phyloP scores from a whole-genome alignment of 805 yeast species.

The Candida endomychidarum region DNA sequence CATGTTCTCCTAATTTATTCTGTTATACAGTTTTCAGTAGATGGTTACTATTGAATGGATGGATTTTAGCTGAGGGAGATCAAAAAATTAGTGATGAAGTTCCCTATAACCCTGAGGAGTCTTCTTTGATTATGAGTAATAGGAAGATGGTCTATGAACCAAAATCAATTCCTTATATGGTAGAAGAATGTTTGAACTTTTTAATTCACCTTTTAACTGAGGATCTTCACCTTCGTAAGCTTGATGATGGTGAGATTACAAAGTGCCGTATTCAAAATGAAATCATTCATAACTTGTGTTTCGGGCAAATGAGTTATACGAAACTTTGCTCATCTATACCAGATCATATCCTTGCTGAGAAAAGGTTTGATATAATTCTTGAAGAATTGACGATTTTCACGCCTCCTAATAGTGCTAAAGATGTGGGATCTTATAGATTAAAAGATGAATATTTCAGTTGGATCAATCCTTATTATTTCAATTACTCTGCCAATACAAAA shows the following conservation, averaged over 20 bases:
- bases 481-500: conserved; percentile 71
- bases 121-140: background rate
- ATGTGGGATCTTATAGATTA: conserved; percentile 36
- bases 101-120: background rate
- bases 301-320: conserved; percentile 69
- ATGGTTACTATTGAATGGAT: conserved; percentile 58
- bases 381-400: conserved; percentile 33
- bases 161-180: conserved; percentile 56
- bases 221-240: conserved; percentile 54
- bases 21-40: conserved; percentile 60
- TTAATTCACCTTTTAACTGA: conserved; percentile 70
- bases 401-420: conserved; percentile 35
- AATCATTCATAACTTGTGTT: conserved; percentile 80
- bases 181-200: conserved; percentile 76
- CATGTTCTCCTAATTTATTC: conserved; percentile 52
- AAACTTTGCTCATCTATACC: conserved; percentile 69
- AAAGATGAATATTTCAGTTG: conserved; percentile 35
- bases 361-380: conserved; percentile 60
- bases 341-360: conserved; percentile 71
- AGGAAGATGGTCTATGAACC: conserved; percentile 36
- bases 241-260: conserved; percentile 47
- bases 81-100: conserved; percentile 10
- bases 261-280: conserved; percentile 60
- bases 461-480: conserved; percentile 70
- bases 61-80: conserved; percentile 17